phyloP scores from a whole-genome alignment of 805 yeast species.

The Monosporozyma aerobia region DNA sequence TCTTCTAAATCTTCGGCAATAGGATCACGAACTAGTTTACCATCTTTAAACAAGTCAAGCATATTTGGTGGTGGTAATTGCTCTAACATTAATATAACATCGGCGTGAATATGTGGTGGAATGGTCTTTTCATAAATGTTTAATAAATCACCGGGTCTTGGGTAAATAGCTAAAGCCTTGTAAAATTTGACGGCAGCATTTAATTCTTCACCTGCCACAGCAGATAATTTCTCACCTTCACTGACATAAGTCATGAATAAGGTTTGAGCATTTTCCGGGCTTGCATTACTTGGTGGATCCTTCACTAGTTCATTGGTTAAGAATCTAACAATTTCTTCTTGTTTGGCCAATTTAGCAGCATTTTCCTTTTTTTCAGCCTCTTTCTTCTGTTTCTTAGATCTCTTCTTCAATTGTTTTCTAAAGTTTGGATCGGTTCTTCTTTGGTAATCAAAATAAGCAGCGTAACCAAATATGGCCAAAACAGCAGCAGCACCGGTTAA shows the following conservation, averaged over 20 bases:
- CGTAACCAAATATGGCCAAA: constrained; percentile 45
- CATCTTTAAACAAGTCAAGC: constrained; percentile 40
- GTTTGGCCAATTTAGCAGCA: constrained; percentile 46
- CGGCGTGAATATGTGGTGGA: constrained; percentile 72
- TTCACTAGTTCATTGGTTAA: constrained; percentile 54
- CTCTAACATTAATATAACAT: constrained; percentile 81
- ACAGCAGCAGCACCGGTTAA: constrained; percentile 2
- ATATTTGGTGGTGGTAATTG: constrained; percentile 79
- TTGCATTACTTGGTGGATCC: constrained; percentile 68
- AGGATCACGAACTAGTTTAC: constrained; percentile 1
- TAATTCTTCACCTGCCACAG: constrained; percentile 54
- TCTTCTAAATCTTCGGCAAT: not conserved
- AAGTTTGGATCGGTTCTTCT: constrained; percentile 78
- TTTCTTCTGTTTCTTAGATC: constrained; percentile 52
- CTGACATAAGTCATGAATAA: constrained; percentile 72
- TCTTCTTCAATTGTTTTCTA: constrained; percentile 63
- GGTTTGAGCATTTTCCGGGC: constrained; percentile 60
- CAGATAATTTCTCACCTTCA: constrained; percentile 71
- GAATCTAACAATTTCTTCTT: constrained; percentile 50
- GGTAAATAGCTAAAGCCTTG: constrained; percentile 90
- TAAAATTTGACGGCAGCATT: constrained; percentile 87
- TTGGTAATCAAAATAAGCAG: constrained; percentile 81
- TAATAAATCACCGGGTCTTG: constrained; percentile 86
- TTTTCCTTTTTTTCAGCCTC: constrained; percentile 34
- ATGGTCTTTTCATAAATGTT: constrained; percentile 83